Base-by-base conservation (phyloP, 2,329 filamentous ascomycete genomes). In the Phoma sp. region DNA sequence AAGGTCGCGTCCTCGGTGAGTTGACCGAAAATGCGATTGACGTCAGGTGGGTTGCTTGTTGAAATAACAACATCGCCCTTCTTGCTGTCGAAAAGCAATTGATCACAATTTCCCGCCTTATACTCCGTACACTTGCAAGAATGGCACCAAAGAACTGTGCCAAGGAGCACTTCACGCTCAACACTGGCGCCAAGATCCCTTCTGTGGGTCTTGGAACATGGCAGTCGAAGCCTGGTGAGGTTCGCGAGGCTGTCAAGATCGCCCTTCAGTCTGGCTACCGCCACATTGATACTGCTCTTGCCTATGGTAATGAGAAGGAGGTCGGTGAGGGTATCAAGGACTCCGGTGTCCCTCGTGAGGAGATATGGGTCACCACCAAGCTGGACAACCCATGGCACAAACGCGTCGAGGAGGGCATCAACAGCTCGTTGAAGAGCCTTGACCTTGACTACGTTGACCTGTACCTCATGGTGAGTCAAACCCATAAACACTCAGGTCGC, bases 331-430 rank as follows among this genome's bases (percentile, higher is more conserved):
- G 88, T 42, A 91, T 92, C 78, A 86, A 87, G 73, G 82, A 85
- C 42, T 83, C 83, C 21, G 83, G 84, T 43, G 76, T 91, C 2
- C 83, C 87, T 4, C 84, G 89, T 29, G 82, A 86, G 62, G 78
- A 87, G 74, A 85, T 92, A 66, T 92, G 83, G 79, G 80, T 93
- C 57, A 93, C 91, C 46, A 92, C 90, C 65, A 96, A 95, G 83
- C 84, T 93, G 47, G 85, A 91, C 81, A 92, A 93, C 82, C 83
- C 87, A 43, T 89, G 87, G 83, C 89, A 92, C 78, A 72, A 74
- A 61, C 68, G 72, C 26, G 88, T 90, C 14, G 77, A 83, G 54
- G 76, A 81, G 59, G 87, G 86, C 57, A 81, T 86, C 40, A 79
- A 83, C 58, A 80, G 83, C 33, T 86, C 86, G 34, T 77, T 89